phyloP scores from a whole-genome alignment of 352 stramenopile species.

The Globisporangium acanthophoron region DNA sequence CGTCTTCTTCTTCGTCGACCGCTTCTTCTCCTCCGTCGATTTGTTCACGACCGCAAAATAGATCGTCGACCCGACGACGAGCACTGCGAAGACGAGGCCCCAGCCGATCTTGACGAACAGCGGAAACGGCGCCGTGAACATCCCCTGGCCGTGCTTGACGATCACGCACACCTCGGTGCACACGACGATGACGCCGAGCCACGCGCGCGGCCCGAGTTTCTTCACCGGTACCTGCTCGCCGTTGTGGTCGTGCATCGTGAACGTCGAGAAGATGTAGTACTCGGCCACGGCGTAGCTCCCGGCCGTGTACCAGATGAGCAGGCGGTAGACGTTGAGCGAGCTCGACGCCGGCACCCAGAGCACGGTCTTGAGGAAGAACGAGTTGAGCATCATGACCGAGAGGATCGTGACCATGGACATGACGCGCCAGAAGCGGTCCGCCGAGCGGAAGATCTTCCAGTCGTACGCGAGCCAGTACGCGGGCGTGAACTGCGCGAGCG shows the following conservation, averaged over 20 bases:
- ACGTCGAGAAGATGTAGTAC: slow-evolving; percentile 89
- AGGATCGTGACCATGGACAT: slow-evolving; percentile 88
- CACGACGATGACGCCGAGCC: slow-evolving; percentile 79
- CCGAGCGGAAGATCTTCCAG: slow-evolving; percentile 92
- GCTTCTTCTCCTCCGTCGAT: slow-evolving; percentile 20
- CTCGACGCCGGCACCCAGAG: slow-evolving; percentile 85
- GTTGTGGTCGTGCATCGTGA: slow-evolving; percentile 63
- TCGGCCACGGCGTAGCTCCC: slow-evolving; percentile 84
- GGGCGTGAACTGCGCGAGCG: slow-evolving; percentile 86
- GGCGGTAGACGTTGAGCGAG: slow-evolving; percentile 74
- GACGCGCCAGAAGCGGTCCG: slow-evolving; percentile 87
- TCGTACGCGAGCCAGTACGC: slow-evolving; percentile 89
- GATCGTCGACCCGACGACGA: slow-evolving; percentile 72
- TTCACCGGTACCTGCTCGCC: slow-evolving; percentile 53
- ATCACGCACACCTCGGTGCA: slow-evolving; percentile 74
- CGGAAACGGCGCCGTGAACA: slow-evolving; percentile 87
- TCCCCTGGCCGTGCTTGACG: slow-evolving; percentile 77
- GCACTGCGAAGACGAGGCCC: slow-evolving; percentile 63
- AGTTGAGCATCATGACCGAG: slow-evolving; percentile 94
- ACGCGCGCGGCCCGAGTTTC: slow-evolving; percentile 78
- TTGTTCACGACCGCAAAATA: slow-evolving; percentile 84
- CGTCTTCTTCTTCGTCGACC: slow-evolving; percentile 7
- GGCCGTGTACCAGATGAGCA: slow-evolving; percentile 81
- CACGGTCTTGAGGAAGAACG: slow-evolving; percentile 94
- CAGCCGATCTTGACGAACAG: slow-evolving; percentile 76